phyloP scores from a whole-genome alignment of 2,329 filamentous ascomycete genomes.

The Magnaporthales sp. region DNA sequence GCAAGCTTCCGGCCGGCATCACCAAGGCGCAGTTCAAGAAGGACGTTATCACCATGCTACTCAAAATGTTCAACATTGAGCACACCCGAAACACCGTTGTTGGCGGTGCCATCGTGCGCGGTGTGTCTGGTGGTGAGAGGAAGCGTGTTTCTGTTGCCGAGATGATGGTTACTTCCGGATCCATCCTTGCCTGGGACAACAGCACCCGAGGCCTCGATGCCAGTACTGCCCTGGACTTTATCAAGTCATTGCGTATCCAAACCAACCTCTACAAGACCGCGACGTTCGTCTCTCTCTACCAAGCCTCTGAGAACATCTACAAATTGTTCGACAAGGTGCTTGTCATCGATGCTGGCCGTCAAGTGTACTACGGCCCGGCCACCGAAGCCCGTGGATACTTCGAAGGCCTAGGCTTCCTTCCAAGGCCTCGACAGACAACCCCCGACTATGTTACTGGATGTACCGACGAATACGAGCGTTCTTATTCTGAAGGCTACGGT shows the following conservation, averaged over 20 bases:
- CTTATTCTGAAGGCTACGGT: constrained; percentile 61
- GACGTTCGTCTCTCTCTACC: constrained; percentile 80
- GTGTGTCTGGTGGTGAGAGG: constrained; percentile 70
- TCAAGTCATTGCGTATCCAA: constrained; percentile 61
- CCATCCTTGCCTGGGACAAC: constrained; percentile 68
- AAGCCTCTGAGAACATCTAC: constrained; percentile 77
- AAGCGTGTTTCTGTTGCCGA: constrained; percentile 79
- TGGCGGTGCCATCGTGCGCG: constrained; percentile 72
- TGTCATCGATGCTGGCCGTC: constrained; percentile 66
- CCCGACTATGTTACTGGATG: constrained; percentile 77
- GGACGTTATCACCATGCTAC: constrained; percentile 61
- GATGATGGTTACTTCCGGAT: constrained; percentile 68
- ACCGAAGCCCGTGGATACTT: constrained; percentile 65
- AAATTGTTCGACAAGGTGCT: constrained; percentile 75
- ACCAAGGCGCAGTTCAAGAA: constrained; percentile 63
- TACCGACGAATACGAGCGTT: constrained; percentile 76
- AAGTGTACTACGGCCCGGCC: constrained; percentile 67
- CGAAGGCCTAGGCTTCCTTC: constrained; percentile 65
- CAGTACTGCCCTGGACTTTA: constrained; percentile 45
- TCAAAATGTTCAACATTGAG: constrained; percentile 92
- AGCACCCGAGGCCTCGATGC: constrained; percentile 47
- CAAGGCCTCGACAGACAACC: constrained; percentile 69
- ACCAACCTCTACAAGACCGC: constrained; percentile 78
- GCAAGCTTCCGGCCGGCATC: constrained; percentile 67
- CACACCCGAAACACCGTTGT: constrained; percentile 81